A percentile compares a stretch with the other conserved stretches of the same genome.
phyloP scores from a whole-genome alignment of 1,139 yeast species.

The Blastobotrys illinoisensis region DNA sequence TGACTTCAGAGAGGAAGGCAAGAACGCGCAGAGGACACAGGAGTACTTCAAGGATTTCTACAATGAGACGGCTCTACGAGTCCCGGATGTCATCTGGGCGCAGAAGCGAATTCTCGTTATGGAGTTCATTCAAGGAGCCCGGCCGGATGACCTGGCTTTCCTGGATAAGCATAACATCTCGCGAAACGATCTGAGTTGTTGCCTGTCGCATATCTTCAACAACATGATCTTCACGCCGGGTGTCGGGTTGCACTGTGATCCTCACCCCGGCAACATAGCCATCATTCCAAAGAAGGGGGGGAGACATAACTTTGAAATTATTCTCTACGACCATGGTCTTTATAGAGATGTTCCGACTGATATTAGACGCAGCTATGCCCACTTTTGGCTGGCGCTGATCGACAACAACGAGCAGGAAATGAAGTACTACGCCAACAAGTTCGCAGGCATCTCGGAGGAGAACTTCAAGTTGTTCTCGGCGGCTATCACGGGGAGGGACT shows the following conservation, averaged over 20 bases:
- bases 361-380: slow-evolving; percentile 78
- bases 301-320: slow-evolving; percentile 76
- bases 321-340: slow-evolving; percentile 91
- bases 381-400: slow-evolving; percentile 85
- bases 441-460: slow-evolving; percentile 77
- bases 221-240: slow-evolving; percentile 92
- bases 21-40: slow-evolving; percentile 65
- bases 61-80: slow-evolving; percentile 63
- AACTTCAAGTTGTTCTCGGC: slow-evolving; percentile 83
- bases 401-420: slow-evolving; percentile 62
- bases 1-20: slow-evolving; percentile 81
- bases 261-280: slow-evolving; percentile 95
- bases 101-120: slow-evolving; percentile 68
- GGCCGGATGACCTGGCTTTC: slow-evolving; percentile 71
- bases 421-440: slow-evolving; percentile 65
- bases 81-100: slow-evolving; percentile 70
- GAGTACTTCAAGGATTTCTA: slow-evolving; percentile 56
- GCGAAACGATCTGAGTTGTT: slow-evolving; percentile 72
- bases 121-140: slow-evolving; percentile 79
- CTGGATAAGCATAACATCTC: slow-evolving; percentile 59
- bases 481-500: slow-evolving; percentile 89
- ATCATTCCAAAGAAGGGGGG: slow-evolving; percentile 35
- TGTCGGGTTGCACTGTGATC: slow-evolving; percentile 93
- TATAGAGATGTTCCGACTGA: slow-evolving; percentile 77
- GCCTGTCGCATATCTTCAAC: slow-evolving; percentile 86